A percentile compares a stretch with the other conserved stretches of the same genome.
Conservation (phyloP, 202 grass and related monocot species). For the Saccharum hybrid region DNA sequence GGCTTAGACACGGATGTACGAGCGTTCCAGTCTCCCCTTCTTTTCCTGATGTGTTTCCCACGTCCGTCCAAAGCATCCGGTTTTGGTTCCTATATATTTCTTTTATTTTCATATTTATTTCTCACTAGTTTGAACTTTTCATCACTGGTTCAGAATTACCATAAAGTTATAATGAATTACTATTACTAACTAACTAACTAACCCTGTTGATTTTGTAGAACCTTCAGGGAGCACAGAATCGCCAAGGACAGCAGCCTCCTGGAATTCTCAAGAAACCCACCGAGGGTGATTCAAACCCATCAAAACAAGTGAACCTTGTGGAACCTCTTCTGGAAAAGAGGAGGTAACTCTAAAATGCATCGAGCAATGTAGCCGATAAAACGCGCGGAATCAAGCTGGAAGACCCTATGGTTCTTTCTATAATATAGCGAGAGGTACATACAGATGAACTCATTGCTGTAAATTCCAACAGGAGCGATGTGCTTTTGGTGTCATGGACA, state of each 20-base stretch:
- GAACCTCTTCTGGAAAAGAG: slow-evolving; percentile 71
- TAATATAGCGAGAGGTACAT: slow-evolving; percentile 39
- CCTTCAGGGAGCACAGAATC: slow-evolving; percentile 68
- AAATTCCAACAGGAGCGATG: slow-evolving; percentile 32
- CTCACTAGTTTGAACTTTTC: background rate
- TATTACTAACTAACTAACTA: slow-evolving; percentile 7
- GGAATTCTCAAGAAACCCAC: slow-evolving; percentile 79
- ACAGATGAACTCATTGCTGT: slow-evolving; percentile 38
- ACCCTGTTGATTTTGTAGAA: slow-evolving; percentile 1
- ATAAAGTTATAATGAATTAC: slow-evolving; percentile 1
- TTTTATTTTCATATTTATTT: no score
- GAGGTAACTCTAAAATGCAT: slow-evolving; percentile 45
- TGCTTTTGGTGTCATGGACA: slow-evolving; percentile 21
- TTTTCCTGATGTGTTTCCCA: no score
- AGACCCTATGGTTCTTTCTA: slow-evolving; percentile 31
- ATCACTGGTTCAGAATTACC: slow-evolving; percentile 5
- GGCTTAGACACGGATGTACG: no score
- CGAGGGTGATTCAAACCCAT: slow-evolving; percentile 65
- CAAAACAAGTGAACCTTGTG: slow-evolving; percentile 70
- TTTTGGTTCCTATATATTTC: no score
- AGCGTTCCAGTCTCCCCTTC: no score
- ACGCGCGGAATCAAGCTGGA: background rate
- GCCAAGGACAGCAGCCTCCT: slow-evolving; percentile 68
- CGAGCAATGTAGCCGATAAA: background rate
- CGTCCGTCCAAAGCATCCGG: no score